phyloP scores from a whole-genome alignment of 805 yeast genomes.

The Saccharomycopsis sp. region DNA sequence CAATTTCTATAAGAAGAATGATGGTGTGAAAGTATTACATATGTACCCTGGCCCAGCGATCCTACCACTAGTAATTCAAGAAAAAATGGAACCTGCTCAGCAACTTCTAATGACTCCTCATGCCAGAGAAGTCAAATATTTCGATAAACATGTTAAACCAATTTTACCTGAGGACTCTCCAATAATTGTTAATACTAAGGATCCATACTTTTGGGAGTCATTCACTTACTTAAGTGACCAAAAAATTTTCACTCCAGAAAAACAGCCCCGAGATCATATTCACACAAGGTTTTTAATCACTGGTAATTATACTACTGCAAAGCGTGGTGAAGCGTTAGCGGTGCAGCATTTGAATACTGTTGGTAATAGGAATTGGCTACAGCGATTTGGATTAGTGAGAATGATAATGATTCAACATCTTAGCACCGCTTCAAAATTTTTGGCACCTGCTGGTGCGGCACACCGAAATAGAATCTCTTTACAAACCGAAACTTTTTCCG shows the following conservation, averaged over 20 bases:
- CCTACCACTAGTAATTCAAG: slow-evolving; percentile 56
- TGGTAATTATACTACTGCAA: slow-evolving; percentile 47
- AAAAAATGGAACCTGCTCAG: slow-evolving; percentile 50
- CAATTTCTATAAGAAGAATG: slow-evolving; percentile 21
- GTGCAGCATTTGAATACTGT: slow-evolving; percentile 72
- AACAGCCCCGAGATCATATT: slow-evolving; percentile 33
- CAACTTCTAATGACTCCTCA: slow-evolving; percentile 59
- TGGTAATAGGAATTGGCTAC: slow-evolving; percentile 67
- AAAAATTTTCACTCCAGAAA: slow-evolving; percentile 36
- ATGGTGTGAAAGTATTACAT: slow-evolving; percentile 51
- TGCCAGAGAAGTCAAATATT: slow-evolving; percentile 7
- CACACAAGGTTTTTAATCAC: slow-evolving; percentile 50
- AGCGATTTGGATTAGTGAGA: slow-evolving; percentile 63
- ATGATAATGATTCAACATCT: slow-evolving; percentile 66
- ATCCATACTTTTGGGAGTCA: slow-evolving; percentile 67
- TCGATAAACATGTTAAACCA: slow-evolving; percentile 27
- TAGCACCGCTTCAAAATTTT: slow-evolving; percentile 50
- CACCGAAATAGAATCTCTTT: slow-evolving; percentile 58
- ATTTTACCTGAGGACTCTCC: no score
- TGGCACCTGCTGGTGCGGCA: slow-evolving; percentile 43
- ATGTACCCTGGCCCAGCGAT: slow-evolving; percentile 54
- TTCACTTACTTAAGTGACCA: slow-evolving; percentile 42
- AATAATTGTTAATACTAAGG: slow-evolving; percentile 29
- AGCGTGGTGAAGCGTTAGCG: slow-evolving; percentile 58
- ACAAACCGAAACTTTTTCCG: slow-evolving; percentile 57